A percentile compares a stretch with the other conserved stretches of the same genome.
phyloP scores from a whole-genome alignment of 164 flowering plant species.

The Euptelea pleiosperma region DNA sequence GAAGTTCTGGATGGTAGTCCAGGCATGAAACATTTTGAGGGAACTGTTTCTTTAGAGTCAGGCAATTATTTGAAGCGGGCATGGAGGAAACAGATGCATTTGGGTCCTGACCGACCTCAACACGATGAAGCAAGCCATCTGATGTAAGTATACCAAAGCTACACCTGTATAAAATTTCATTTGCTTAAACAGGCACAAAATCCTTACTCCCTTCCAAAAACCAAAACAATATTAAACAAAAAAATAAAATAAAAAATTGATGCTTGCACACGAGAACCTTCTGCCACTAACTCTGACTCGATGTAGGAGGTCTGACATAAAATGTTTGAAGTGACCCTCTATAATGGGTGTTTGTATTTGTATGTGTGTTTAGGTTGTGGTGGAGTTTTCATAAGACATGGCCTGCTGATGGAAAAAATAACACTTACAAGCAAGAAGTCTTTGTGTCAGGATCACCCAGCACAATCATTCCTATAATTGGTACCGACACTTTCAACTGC shows the following conservation, averaged over 20 bases:
- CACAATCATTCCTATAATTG: conserved; percentile 58
- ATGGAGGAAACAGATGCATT: conserved; percentile 36
- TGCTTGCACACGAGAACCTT: not conserved
- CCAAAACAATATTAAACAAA: not conserved
- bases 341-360: not conserved
- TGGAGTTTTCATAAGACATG: not conserved
- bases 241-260: not conserved
- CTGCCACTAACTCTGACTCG: not conserved
- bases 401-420: conserved; percentile 3
- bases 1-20: conserved; percentile 53
- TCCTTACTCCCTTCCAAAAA: not conserved
- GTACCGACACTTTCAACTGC: conserved; percentile 46
- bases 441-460: conserved; percentile 34
- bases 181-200: conserved; percentile 9
- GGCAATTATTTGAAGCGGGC: conserved; percentile 25
- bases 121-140: conserved; percentile 69
- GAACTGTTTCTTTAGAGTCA: conserved; percentile 32
- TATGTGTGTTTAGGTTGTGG: not conserved
- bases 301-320: not conserved
- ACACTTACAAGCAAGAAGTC: conserved; percentile 67
- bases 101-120: conserved; percentile 65
- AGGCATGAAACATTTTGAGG: conserved; percentile 48
- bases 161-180: conserved; percentile 49
- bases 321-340: not conserved
- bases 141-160: conserved; percentile 60